These are phyloP conservation scores for Aspergillus wentii DNA, from an alignment of 495 filamentous ascomycete genomes.

Conservation along the genomic window DNA sequence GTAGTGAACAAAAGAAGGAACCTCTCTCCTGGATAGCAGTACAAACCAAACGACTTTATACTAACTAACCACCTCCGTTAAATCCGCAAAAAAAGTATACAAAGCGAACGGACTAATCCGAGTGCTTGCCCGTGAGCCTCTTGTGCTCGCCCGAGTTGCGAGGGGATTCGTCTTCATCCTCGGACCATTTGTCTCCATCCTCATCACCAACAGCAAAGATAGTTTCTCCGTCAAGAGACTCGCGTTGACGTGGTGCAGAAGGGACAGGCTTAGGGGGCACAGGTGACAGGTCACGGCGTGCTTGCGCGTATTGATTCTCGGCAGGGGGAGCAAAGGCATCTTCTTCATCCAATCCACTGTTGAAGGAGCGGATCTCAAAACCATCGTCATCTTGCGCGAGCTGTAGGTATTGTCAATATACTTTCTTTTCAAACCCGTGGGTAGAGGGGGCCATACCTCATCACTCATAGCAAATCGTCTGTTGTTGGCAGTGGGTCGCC, in stretches of 20 bases:
- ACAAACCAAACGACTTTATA: constrained; percentile 3
- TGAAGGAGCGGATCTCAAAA: constrained; percentile 93
- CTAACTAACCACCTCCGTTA: background rate
- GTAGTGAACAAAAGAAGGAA: constrained; percentile 3
- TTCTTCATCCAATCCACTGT: constrained; percentile 73
- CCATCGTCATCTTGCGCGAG: constrained; percentile 98
- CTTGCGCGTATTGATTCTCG: constrained; percentile 22
- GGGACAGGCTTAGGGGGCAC: constrained; percentile 48
- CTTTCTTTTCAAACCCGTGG: background rate
- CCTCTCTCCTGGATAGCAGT: constrained; percentile 5
- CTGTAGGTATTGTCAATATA: constrained; percentile 35
- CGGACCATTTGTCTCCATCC: constrained; percentile 65
- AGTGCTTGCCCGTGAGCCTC: constrained; percentile 53
- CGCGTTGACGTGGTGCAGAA: constrained; percentile 42
- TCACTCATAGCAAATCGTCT: constrained; percentile 98
- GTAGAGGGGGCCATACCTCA: constrained; percentile 51
- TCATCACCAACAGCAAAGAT: constrained; percentile 92
- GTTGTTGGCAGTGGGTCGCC: constrained; percentile 96
- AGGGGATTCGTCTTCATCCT: constrained; percentile 56
- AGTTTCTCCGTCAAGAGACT: constrained; percentile 85
- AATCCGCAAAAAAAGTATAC: too few species aligned
- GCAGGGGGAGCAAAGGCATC: constrained; percentile 41
- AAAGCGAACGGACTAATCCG: background rate
- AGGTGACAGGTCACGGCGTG: constrained; percentile 41
- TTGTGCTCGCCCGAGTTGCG: constrained; percentile 53